Base-by-base conservation (phyloP, 2,329 filamentous ascomycete species). In the Colletotrichum limetticola region DNA sequence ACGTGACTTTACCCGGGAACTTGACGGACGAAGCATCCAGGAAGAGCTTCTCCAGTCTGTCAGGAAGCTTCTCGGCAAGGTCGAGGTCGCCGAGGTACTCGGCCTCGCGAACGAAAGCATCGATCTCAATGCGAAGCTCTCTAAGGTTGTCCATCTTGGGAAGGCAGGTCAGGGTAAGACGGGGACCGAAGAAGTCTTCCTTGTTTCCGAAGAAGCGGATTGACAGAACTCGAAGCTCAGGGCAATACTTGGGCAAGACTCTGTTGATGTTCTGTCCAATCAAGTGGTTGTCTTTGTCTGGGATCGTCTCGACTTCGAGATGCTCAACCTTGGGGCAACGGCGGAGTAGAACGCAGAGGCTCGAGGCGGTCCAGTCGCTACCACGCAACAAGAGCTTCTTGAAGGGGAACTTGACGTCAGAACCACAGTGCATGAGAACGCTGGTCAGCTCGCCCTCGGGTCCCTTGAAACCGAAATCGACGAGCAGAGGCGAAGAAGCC, bases 51-150 rank as follows among this genome's bases (percentile, higher is more conserved):
- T 72, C 66, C 22, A 72, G 6, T n/a, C 42, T 35, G 5, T 37
- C 30, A 1, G 70, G 59, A 12, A 72, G 32, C 32, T 37, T 60
- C 26, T 60, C 22, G 2, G 53, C 28, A 16, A 72, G 42, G 5
- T 14, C 30, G 8, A 57, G 52, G 4, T 24, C 55, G 42, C 9
- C 5, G 14, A 46, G 8, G 6, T 72, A 12, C 58, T 22, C 6
- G 3, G 16, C 11, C 11, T 14, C 1, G 28, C 5, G 19, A 72
- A 72, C 53, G 16, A 72, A 65, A 32, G 52, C 55, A 16, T 60
- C 59, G 7, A 70, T 22, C 5, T 63, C 46, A 26, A 72, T 65
- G n/a, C 66, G 70, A 8, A 72, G 70, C 30, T 72, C 66, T 35
- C 35, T 49, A 3, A 72, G 32, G 9, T 60, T 32, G 24, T 7